Evolutionary conservation across 2,329 filamentous ascomycete genomes (phyloP).

Genomic region (Cladorrhinum sp.): DNA sequence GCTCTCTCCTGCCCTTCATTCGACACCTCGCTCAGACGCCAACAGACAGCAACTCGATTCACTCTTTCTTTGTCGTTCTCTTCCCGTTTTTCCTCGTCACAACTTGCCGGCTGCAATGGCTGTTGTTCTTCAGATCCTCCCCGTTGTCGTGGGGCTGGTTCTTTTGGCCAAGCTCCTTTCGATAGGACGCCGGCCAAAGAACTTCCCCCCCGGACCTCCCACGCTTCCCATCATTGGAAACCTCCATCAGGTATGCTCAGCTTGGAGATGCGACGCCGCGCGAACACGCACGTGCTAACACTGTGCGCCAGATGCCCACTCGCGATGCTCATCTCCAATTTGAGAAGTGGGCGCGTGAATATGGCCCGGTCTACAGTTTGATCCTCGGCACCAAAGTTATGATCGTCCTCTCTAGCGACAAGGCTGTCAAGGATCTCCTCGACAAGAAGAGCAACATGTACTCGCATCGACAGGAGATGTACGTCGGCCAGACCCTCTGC

Average conservation of each 20-base stretch:
- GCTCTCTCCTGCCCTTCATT: slow-evolving; percentile 2
- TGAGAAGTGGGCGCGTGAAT: slow-evolving; percentile 28
- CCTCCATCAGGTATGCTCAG: slow-evolving; percentile 24
- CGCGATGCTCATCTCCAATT: slow-evolving; percentile 27
- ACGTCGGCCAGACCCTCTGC: slow-evolving; percentile 27
- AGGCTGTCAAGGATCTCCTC: slow-evolving; percentile 28
- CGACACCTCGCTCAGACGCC: background rate
- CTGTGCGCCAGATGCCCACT: slow-evolving; percentile 21
- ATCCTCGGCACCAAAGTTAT: slow-evolving; percentile 28
- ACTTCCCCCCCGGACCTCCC: slow-evolving; percentile 29
- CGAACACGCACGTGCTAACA: background rate
- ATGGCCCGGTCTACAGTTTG: slow-evolving; percentile 28
- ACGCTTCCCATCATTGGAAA: slow-evolving; percentile 31
- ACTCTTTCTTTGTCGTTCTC: background rate
- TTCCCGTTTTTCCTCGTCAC: background rate
- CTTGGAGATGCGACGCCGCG: background rate
- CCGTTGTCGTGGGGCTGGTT: slow-evolving; percentile 20
- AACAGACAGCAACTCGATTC: background rate
- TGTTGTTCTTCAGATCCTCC: slow-evolving; percentile 18
- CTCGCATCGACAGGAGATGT: slow-evolving; percentile 27
- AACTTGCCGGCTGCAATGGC: slow-evolving; percentile 16
- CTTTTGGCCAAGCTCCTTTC: slow-evolving; percentile 23
- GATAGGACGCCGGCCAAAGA: slow-evolving; percentile 25
- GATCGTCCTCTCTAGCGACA: slow-evolving; percentile 26
- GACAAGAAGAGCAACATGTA: slow-evolving; percentile 30